phyloP scores from a whole-genome alignment of 306 rosid genomes.

The Benincasa hispida region DNA sequence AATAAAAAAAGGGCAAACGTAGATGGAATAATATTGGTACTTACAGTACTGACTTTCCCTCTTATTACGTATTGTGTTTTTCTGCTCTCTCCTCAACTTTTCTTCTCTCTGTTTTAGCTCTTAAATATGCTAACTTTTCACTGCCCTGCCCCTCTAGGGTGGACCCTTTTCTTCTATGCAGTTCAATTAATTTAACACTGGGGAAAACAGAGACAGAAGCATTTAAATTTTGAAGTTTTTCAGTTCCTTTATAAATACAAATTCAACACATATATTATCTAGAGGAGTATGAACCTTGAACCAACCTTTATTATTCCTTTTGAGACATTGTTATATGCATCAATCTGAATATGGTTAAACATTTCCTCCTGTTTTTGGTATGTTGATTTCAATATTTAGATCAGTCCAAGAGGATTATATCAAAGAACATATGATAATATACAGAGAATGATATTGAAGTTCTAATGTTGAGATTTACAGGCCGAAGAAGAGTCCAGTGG shows the following conservation, averaged over 20 bases:
- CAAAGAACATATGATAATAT: not conserved
- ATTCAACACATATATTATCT: not conserved
- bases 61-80: not conserved
- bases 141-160: not conserved
- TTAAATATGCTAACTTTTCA: not conserved
- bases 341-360: too few relatives aligned
- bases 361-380: not conserved
- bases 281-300: too few relatives aligned
- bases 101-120: not conserved
- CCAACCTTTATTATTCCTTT: too few relatives aligned
- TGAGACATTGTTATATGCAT: too few relatives aligned
- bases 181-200: not conserved
- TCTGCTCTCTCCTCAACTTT: not conserved
- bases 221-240: not conserved
- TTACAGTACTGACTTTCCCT: not conserved
- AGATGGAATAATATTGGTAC: not conserved
- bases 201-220: not conserved
- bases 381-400: not conserved
- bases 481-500: not conserved
- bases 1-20: not conserved
- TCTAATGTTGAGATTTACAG: not conserved
- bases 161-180: conserved; percentile 1
- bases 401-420: not conserved
- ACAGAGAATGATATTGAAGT: not conserved
- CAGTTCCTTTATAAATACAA: not conserved